A percentile compares a stretch with the other conserved stretches of the same genome.
Conservation (phyloP, 164 flowering plant species). For the Tinospora cordifolia region DNA sequence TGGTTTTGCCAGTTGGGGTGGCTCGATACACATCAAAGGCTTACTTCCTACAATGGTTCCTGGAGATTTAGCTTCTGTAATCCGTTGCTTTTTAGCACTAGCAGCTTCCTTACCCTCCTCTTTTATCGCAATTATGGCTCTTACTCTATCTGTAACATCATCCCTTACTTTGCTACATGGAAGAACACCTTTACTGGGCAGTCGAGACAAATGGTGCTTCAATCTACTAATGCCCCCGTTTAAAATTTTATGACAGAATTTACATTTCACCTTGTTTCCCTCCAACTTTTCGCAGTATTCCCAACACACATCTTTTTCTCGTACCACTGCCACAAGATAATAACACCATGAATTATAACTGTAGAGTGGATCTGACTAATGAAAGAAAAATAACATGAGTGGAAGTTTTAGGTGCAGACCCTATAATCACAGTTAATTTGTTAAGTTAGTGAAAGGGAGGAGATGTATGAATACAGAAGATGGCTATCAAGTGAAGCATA, state of each 20-base stretch:
- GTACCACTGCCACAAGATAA: conserved; percentile 58
- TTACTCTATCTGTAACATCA: conserved; percentile 73
- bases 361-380: background rate
- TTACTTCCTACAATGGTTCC: conserved; percentile 30
- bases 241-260: conserved; percentile 62
- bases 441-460: background rate
- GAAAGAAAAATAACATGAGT: background rate
- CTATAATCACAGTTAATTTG: background rate
- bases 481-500: background rate
- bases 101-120: conserved; percentile 61
- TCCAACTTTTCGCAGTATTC: conserved; percentile 89
- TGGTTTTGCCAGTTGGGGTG: conserved; percentile 33
- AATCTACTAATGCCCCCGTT: conserved; percentile 94
- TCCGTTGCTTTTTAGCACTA: conserved; percentile 41
- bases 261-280: conserved; percentile 86
- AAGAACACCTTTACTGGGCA: conserved; percentile 90
- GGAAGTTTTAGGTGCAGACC: background rate
- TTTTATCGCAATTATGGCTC: conserved; percentile 53
- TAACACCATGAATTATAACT: background rate
- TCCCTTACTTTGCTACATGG: conserved; percentile 92
- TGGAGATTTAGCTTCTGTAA: conserved; percentile 39
- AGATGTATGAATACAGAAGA: background rate
- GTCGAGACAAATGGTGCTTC: conserved; percentile 83
- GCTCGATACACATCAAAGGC: conserved; percentile 29
- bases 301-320: conserved; percentile 94